These are phyloP conservation scores for Aspergillus arachidicola DNA, from an alignment of 2,329 filamentous ascomycete species.

Conservation along the genomic window DNA sequence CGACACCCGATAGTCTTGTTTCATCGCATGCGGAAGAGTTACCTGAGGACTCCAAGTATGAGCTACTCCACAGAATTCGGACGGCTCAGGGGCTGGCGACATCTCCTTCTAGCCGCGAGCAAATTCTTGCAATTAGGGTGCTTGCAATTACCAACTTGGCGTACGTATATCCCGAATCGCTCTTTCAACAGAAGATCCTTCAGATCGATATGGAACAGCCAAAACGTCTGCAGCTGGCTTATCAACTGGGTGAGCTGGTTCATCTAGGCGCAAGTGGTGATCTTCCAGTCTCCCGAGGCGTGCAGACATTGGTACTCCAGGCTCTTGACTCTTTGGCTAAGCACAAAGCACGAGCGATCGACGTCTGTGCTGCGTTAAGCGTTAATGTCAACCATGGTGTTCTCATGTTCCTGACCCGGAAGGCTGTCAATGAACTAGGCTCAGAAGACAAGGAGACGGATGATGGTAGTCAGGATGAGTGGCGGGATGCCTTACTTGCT, in stretches of 20 bases:
- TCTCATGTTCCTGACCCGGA: conserved; percentile 87
- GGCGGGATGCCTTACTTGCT: conserved; percentile 88
- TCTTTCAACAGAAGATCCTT: conserved; percentile 84
- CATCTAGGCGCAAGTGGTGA: conserved; percentile 76
- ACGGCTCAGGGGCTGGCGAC: conserved; percentile 77
- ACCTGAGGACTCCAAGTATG: conserved; percentile 74
- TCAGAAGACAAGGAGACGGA: conserved; percentile 60
- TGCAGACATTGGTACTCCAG: conserved; percentile 80
- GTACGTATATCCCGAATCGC: conserved; percentile 79
- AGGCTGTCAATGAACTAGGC: conserved; percentile 81
- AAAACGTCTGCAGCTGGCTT: conserved; percentile 82
- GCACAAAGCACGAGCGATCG: conserved; percentile 73
- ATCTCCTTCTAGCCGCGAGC: conserved; percentile 67
- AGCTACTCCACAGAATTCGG: conserved; percentile 80
- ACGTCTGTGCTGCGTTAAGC: conserved; percentile 87
- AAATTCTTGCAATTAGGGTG: conserved; percentile 77
- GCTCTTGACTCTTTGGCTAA: conserved; percentile 84
- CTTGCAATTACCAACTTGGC: conserved; percentile 88
- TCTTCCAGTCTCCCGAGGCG: conserved; percentile 67
- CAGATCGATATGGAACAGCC: conserved; percentile 89
- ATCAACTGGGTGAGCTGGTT: conserved; percentile 89
- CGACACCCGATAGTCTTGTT: conserved; percentile 41
- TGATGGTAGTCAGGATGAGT: conserved; percentile 75
- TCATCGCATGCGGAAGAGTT: conserved; percentile 60
- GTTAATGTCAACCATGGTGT: conserved; percentile 96